Evolutionary conservation across 805 yeast species (phyloP), one percentile per base, ranked within the genome.

Genomic region (Yarrowia sp.): DNA sequence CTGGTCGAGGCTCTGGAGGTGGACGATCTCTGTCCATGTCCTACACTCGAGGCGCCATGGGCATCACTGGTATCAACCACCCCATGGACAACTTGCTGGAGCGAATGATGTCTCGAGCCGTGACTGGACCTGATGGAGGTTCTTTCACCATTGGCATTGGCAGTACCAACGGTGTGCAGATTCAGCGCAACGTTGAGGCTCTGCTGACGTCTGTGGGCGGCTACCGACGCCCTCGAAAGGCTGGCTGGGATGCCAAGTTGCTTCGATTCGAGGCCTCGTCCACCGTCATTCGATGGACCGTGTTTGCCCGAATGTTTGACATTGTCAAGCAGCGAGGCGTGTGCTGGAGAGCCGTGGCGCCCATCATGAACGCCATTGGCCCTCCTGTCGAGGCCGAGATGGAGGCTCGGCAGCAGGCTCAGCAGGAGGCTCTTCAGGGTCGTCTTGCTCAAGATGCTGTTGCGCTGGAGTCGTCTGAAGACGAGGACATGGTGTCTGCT

Each of bases 311-410:
- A 2, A 58, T 44, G 50, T 58, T 58, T 58, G 51, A 58, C 42
- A 58, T 44, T 33, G 41, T 42, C 50, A 44, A 58, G 51, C 50
- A 43, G 41, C 64, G 51, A 13, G 51, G 35, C n/a, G 50, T 44
- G 33, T 43, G 41, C 51, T 58, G 64, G 64, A 15, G 64, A 44
- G 50, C 64, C 9, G 51, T 58, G 39, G 64, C 64, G 1, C 64
- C 64, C 35, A 58, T 58, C 42, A 58, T 58, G 64, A 58, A 58
- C 51, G 51, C 51, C 38, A 43, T 58, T 43, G 64, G 51, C 18
- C 64, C 64, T 33, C 51, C 51, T 18, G 64, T 36, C 11, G 51
- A 43, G 33, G 43, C 39, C 4, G 64, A 58, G 33, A 58, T 43
- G 17, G 51, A 43, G 64, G 50, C 35, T 14, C 48, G 63, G 18